A percentile compares a stretch with the other conserved stretches of the same genome.
These are phyloP conservation scores for Phytopythium mirpurense DNA, from an alignment of 352 stramenopile species.

Conservation along the genomic window DNA sequence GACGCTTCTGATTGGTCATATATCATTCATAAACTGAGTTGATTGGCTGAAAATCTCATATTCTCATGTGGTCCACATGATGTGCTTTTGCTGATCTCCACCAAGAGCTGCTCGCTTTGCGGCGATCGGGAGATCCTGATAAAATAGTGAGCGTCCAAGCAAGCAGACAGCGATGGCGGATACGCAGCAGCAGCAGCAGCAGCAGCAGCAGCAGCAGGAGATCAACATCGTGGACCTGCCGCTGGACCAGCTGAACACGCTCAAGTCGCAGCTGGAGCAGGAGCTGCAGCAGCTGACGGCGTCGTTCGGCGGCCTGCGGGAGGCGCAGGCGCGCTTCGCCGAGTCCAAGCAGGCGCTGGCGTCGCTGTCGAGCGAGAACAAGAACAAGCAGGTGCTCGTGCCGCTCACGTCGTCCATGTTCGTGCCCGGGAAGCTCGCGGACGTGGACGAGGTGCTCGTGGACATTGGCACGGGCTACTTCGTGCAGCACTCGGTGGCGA, in stretches of 20 bases:
- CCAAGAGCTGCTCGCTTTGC: not conserved
- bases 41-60: conserved; percentile 2
- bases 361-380: conserved; percentile 46
- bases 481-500: conserved; percentile 87
- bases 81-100: not conserved
- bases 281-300: conserved; percentile 74
- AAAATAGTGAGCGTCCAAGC: not conserved
- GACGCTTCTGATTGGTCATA: conserved; percentile 2
- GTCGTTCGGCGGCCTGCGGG: conserved; percentile 63
- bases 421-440: conserved; percentile 84
- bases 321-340: conserved; percentile 72
- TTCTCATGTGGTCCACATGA: conserved; percentile 1
- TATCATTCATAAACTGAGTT: not conserved
- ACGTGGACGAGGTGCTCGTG: conserved; percentile 87
- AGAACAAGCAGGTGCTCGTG: conserved; percentile 88
- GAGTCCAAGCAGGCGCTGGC: conserved; percentile 77
- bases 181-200: not conserved
- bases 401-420: conserved; percentile 95
- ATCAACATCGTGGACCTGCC: conserved; percentile 86
- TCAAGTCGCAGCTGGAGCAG: conserved; percentile 87
- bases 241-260: conserved; percentile 91
- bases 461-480: conserved; percentile 96
- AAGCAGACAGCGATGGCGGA: conserved; percentile 30
- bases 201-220: conserved; percentile 24
- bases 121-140: conserved; percentile 7